Evolutionary conservation across 2,329 filamentous ascomycete species (phyloP).

Genomic region (Monilinia laxa): DNA sequence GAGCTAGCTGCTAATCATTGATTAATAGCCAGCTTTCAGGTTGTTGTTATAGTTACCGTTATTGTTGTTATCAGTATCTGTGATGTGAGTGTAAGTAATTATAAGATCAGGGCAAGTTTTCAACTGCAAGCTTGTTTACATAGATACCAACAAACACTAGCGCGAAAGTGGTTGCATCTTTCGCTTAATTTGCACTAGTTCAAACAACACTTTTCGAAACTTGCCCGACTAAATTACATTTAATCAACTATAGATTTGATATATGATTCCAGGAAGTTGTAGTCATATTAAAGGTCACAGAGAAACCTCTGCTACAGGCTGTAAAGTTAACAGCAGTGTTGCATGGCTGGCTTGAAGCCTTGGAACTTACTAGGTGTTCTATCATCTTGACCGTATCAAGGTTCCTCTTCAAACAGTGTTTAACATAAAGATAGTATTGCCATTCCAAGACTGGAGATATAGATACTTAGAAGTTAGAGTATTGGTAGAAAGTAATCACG

Average conservation of each 20-base stretch:
- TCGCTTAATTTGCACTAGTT: not conserved
- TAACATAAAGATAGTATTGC: not conserved
- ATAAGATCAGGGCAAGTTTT: not conserved
- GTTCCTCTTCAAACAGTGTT: not conserved
- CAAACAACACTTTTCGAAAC: not conserved
- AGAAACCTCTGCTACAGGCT: not conserved
- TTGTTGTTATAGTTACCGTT: too few relatives aligned
- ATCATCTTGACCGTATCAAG: not conserved
- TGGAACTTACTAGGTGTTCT: not conserved
- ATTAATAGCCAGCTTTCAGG: not conserved
- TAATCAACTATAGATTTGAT: not conserved
- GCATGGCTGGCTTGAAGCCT: not conserved
- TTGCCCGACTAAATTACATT: not conserved
- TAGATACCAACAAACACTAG: not conserved
- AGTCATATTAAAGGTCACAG: not conserved
- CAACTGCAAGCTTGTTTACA: not conserved
- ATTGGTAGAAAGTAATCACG: too few relatives aligned
- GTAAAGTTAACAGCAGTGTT: not conserved
- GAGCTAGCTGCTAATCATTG: not conserved
- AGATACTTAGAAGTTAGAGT: not conserved
- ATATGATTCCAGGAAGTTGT: not conserved
- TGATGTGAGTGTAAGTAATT: not conserved
- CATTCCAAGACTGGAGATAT: not conserved
- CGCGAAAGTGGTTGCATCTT: not conserved
- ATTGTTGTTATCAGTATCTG: too few relatives aligned